phyloP scores from a whole-genome alignment of 331 rosid species.

The Arachis monticola region DNA sequence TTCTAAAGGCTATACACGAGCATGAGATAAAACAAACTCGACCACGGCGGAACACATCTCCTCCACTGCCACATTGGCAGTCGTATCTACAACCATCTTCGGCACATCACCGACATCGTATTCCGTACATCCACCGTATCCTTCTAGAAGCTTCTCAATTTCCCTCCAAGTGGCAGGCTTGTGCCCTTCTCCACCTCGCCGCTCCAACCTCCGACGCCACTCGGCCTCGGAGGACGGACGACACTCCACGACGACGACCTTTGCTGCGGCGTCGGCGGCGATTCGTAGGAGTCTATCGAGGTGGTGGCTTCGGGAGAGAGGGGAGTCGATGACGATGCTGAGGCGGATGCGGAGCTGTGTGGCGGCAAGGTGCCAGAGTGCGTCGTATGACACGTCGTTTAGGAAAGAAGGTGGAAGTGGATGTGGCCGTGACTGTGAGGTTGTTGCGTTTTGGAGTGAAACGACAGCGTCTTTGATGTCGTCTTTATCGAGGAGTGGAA shows the following conservation, averaged over 20 bases:
- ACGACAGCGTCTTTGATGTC: constrained; percentile 62
- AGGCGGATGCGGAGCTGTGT: constrained; percentile 67
- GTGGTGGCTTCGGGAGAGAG: constrained; percentile 67
- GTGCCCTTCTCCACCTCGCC: constrained; percentile 46
- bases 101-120: constrained; percentile 61
- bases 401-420: constrained; percentile 48
- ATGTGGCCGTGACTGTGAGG: neutral
- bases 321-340: constrained; percentile 75
- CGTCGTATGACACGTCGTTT: constrained; percentile 70
- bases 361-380: constrained; percentile 52
- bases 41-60: constrained; percentile 52
- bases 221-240: constrained; percentile 45
- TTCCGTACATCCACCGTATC: constrained; percentile 67
- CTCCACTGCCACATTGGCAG: constrained; percentile 38
- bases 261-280: constrained; percentile 31
- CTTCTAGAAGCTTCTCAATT: constrained; percentile 60
- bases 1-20: neutral
- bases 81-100: constrained; percentile 63
- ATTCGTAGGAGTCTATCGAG: constrained; percentile 52
- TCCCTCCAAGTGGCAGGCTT: constrained; percentile 76
- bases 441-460: constrained; percentile 16
- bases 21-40: constrained; percentile 50
- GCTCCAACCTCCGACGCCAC: constrained; percentile 67
- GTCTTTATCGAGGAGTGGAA: constrained; percentile 73
- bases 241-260: constrained; percentile 62